phyloP scores from a whole-genome alignment of 768 basidiomycete species.

The Asterophora parasitica region DNA sequence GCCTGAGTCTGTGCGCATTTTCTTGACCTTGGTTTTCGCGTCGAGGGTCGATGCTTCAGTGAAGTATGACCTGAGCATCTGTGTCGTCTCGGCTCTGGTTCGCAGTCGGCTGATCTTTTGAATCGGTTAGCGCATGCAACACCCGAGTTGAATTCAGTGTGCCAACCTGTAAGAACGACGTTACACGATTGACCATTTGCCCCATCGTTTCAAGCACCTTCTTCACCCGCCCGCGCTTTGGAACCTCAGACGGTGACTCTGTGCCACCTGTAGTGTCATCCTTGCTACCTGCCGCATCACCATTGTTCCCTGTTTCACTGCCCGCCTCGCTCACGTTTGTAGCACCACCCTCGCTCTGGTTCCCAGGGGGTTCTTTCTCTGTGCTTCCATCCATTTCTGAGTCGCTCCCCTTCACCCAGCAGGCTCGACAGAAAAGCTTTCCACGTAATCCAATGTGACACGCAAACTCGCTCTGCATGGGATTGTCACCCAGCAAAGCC shows the following conservation, averaged over 20 bases:
- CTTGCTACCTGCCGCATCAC: background rate
- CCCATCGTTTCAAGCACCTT: background rate
- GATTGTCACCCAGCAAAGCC: conserved; percentile 39
- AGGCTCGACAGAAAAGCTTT: conserved; percentile 36
- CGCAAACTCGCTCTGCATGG: conserved; percentile 41
- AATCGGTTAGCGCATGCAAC: background rate
- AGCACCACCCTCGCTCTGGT: no score
- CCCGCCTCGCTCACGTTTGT: no score
- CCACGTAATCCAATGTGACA: conserved; percentile 38
- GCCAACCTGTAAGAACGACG: background rate
- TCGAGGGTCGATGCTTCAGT: no score
- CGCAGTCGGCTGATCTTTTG: background rate
- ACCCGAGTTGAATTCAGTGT: background rate
- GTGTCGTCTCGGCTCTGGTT: background rate
- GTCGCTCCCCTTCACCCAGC: conserved; percentile 28
- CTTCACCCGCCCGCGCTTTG: background rate
- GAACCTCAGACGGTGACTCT: background rate
- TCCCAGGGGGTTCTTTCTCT: no score
- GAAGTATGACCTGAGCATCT: no score
- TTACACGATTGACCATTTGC: background rate
- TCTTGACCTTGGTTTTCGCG: no score
- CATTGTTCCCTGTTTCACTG: no score
- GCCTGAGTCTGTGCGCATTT: no score
- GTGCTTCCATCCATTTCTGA: no score
- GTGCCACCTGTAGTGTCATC: background rate